Conservation (phyloP, 495 filamentous ascomycete genomes). For the Wilcoxina mikolae region DNA sequence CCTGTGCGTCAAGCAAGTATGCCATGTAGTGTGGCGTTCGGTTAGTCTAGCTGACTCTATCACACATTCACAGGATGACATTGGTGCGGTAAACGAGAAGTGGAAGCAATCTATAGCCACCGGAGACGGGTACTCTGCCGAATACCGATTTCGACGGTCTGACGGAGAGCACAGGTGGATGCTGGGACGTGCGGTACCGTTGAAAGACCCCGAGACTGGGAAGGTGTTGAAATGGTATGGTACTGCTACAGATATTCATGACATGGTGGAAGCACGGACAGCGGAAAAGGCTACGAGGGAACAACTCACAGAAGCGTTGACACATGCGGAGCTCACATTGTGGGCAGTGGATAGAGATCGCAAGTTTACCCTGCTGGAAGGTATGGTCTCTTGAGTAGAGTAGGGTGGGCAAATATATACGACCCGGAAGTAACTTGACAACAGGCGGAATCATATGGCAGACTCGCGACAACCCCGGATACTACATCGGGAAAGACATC, state of each 20-base stretch:
- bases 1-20: conserved; percentile 21
- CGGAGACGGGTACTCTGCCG: conserved; percentile 48
- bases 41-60: conserved; percentile 1
- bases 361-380: conserved; percentile 48
- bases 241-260: conserved; percentile 54
- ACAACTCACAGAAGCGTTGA: conserved; percentile 52
- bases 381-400: conserved; percentile 38
- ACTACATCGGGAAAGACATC: conserved; percentile 43
- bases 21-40: background rate
- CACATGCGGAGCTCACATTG: conserved; percentile 50
- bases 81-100: conserved; percentile 34
- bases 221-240: conserved; percentile 60
- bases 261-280: conserved; percentile 45
- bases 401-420: conserved; percentile 27
- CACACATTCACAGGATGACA: conserved; percentile 35
- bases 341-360: conserved; percentile 47
- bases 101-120: conserved; percentile 47
- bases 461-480: conserved; percentile 16
- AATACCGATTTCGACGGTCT: conserved; percentile 49
- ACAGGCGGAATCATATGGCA: conserved; percentile 18
- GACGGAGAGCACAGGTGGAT: conserved; percentile 59
- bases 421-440: conserved; percentile 11
- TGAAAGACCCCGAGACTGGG: conserved; percentile 44
- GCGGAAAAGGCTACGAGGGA: conserved; percentile 43
- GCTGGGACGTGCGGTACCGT: conserved; percentile 48